Base-by-base conservation (phyloP, 345 rosid genomes). In the Eucalyptus fibrosa region DNA sequence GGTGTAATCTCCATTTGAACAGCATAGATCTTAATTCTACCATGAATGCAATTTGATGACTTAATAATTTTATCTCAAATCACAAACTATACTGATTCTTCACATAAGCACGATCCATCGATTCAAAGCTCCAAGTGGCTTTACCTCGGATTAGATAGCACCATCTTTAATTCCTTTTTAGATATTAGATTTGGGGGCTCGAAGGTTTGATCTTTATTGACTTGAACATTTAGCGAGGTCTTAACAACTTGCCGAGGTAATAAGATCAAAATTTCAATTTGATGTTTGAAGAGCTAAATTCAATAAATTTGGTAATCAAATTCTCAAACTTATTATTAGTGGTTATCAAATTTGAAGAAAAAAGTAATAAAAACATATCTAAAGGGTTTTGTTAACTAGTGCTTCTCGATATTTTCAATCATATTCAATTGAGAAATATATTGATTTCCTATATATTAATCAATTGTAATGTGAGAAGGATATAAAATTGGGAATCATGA, bases 351-450 rank as follows among this genome's bases (percentile, higher is more conserved):
- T 53, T 53, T 18, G 2, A 53, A 53, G 24, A 53, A 53, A 53
- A 4, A 53, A 53, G 10, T 53, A 2, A 53, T 53, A 53, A 44
- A 8, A 44, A 9, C 0, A 45, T 45, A 45, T 9, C 8, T 28
- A 12, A 6, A 30, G 69, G 2, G 8, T 1, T 0, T 60, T 8
- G 37, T 69, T 17, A 32, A 32, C 3, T 0, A 32, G 12, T 8
- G 1, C 1, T 67, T 67, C 2, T 0, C 21, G 0, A 3, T 1
- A 65, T 8, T 69, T 69, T 67, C 2, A 69, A 69, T 17, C 1
- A 3, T 18, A 9, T 17, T 69, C 3, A 9, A 5, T 19, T 53
- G 56, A 32, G 24, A 17, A 69, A 65, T 65, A n/a, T 7, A 3
- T 65, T 15, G 72, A n/a, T 65, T 30, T 62, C 3, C 17, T 10